Evolutionary conservation across 1,284 basidiomycete genomes (phyloP).

Genomic region (Paramarasmius palmivorus): DNA sequence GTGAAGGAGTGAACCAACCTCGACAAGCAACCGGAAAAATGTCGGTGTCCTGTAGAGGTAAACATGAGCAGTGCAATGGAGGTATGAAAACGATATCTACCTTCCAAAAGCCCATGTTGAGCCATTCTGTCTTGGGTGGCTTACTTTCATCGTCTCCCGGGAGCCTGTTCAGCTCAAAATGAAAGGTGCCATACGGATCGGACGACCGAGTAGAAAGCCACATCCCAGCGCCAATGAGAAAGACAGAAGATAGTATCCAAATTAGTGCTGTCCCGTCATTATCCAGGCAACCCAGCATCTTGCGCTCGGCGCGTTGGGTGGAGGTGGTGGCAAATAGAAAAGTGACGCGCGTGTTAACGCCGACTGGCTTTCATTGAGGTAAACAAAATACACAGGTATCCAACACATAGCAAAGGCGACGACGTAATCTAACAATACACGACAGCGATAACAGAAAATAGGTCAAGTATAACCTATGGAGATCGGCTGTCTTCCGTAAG

Average conservation of each 20-base stretch:
- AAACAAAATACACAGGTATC: neutral
- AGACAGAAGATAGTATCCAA: no score
- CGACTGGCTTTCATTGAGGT: neutral
- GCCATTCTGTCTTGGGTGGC: conserved; percentile 60
- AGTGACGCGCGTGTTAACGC: neutral
- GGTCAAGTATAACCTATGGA: conserved; percentile 8
- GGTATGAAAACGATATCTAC: conserved; percentile 28
- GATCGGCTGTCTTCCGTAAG: neutral
- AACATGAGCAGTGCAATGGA: neutral
- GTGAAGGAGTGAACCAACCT: conserved; percentile 35
- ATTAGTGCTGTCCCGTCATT: no score
- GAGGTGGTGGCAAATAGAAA: no score
- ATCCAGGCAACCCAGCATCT: no score
- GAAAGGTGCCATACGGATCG: neutral
- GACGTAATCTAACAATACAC: conserved; percentile 1
- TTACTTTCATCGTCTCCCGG: conserved; percentile 29
- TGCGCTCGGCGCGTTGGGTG: no score
- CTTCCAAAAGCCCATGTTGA: conserved; percentile 72
- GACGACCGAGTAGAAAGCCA: neutral
- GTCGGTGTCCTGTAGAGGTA: conserved; percentile 39
- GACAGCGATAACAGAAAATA: conserved; percentile 15
- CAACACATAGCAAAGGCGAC: neutral
- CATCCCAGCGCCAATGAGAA: no score
- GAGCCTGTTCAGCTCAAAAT: conserved; percentile 37
- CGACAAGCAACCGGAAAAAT: conserved; percentile 62